Percentiles rank a stretch among this genome's conserved stretches.
phyloP scores from a whole-genome alignment of 1,284 basidiomycete genomes.

The Microbotryum scabiosae region DNA sequence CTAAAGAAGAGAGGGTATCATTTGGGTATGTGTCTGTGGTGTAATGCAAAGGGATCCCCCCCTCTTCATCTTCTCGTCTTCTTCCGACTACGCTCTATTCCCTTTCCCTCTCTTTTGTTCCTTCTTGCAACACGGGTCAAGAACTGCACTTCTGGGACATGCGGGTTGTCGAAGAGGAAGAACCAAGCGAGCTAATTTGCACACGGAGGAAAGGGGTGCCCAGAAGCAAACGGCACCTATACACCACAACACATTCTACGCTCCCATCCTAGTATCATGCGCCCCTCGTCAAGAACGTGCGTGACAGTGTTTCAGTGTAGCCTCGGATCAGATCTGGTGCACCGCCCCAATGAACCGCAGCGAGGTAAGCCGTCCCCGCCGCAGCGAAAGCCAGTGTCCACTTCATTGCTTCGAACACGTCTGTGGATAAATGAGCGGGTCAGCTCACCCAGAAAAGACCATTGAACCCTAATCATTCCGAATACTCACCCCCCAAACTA shows the following conservation, averaged over 20 bases:
- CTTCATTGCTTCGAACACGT: conserved; percentile 14
- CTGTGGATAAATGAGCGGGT: not conserved
- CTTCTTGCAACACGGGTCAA: too few relatives aligned
- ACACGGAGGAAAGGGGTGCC: too few relatives aligned
- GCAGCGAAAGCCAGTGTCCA: conserved; percentile 14
- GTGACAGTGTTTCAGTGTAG: conserved; percentile 3
- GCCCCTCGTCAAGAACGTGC: not conserved
- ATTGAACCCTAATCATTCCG: not conserved
- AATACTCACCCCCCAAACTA: conserved; percentile 27
- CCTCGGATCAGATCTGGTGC: conserved; percentile 9
- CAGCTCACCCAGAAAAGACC: too few relatives aligned
- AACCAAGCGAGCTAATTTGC: not conserved
- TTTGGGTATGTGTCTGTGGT: too few relatives aligned
- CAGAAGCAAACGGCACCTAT: too few relatives aligned
- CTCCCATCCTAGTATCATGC: too few relatives aligned
- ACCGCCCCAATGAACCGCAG: conserved; percentile 11
- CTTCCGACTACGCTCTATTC: not conserved
- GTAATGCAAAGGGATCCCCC: too few relatives aligned
- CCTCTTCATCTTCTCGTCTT: not conserved
- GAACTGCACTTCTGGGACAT: too few relatives aligned
- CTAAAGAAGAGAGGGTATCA: conserved; percentile 1
- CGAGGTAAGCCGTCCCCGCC: conserved; percentile 11
- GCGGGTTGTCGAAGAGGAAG: not conserved
- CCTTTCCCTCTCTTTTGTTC: not conserved
- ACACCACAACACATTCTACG: too few relatives aligned